These are phyloP conservation scores for Hypoxylon sp. DNA, from an alignment of 2,329 filamentous ascomycete genomes.

Conservation along the genomic window DNA sequence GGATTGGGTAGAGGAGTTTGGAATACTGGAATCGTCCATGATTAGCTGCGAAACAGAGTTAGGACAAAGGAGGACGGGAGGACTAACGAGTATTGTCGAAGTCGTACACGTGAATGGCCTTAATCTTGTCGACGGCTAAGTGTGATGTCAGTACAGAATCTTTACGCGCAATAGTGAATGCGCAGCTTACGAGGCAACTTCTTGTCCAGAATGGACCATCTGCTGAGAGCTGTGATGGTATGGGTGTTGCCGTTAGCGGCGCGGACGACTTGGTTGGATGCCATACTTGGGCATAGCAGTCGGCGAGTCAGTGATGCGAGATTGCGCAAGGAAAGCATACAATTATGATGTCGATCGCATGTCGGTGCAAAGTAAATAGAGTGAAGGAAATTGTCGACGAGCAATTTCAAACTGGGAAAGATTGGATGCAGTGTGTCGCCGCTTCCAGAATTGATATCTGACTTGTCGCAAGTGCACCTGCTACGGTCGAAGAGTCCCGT, in stretches of 20 bases:
- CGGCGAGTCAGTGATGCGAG: constrained; percentile 25
- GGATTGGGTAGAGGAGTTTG: constrained; percentile 90
- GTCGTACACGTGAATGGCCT: constrained; percentile 90
- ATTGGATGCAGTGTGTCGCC: not conserved
- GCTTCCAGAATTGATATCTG: not conserved
- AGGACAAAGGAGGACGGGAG: not conserved
- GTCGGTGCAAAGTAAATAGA: not conserved
- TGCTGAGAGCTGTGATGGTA: constrained; percentile 80
- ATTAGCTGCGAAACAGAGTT: constrained; percentile 26
- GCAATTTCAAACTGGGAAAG: not conserved
- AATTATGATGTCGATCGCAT: constrained; percentile 27
- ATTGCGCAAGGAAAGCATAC: constrained; percentile 20
- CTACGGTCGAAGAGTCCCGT: no score
- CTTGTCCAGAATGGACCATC: constrained; percentile 85
- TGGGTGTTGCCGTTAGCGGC: constrained; percentile 59
- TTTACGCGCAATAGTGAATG: not conserved
- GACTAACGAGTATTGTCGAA: constrained; percentile 92
- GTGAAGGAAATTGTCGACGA: not conserved
- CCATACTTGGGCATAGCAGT: constrained; percentile 43
- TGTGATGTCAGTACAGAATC: constrained; percentile 21
- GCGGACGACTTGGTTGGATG: constrained; percentile 43
- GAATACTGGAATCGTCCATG: constrained; percentile 73
- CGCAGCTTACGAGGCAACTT: constrained; percentile 73
- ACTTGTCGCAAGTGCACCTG: constrained; percentile 18
- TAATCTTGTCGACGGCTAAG: constrained; percentile 75